Conservation (phyloP, 2,329 filamentous ascomycete genomes). For the Fusarium falciforme region DNA sequence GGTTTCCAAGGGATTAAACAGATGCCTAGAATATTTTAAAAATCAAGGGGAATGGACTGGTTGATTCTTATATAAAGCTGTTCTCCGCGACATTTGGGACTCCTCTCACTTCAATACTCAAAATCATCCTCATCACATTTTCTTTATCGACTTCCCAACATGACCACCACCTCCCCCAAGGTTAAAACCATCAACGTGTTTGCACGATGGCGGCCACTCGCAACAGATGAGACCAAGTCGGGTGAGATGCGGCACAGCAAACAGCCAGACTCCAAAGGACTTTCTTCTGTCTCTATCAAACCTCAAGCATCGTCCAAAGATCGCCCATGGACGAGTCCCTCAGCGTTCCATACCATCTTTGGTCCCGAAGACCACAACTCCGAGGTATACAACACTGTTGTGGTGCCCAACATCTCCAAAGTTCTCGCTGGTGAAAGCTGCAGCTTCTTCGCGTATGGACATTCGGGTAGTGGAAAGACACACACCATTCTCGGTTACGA, state of each 20-base stretch:
- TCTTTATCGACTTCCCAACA: background rate
- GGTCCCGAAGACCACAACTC: background rate
- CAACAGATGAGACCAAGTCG: background rate
- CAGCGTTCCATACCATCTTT: background rate
- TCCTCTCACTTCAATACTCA: too few species aligned
- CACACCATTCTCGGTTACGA: conserved; percentile 75
- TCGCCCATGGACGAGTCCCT: background rate
- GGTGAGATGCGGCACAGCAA: background rate
- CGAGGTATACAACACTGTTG: background rate
- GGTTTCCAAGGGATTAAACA: background rate
- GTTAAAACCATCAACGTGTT: background rate
- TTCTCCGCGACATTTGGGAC: background rate
- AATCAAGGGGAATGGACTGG: background rate
- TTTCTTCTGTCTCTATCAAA: background rate
- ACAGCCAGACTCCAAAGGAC: background rate
- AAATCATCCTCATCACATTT: background rate
- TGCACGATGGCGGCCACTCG: background rate
- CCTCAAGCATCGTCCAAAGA: background rate
- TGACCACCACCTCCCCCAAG: background rate
- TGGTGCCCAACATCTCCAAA: background rate
- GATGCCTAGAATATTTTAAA: background rate
- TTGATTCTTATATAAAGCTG: background rate
- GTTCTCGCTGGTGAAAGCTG: conserved; percentile 31
- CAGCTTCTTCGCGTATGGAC: conserved; percentile 86
- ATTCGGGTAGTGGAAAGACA: conserved; percentile 92